Evolutionary conservation across 2,329 filamentous ascomycete species (phyloP).

Genomic region (Neofusicoccum sp.): DNA sequence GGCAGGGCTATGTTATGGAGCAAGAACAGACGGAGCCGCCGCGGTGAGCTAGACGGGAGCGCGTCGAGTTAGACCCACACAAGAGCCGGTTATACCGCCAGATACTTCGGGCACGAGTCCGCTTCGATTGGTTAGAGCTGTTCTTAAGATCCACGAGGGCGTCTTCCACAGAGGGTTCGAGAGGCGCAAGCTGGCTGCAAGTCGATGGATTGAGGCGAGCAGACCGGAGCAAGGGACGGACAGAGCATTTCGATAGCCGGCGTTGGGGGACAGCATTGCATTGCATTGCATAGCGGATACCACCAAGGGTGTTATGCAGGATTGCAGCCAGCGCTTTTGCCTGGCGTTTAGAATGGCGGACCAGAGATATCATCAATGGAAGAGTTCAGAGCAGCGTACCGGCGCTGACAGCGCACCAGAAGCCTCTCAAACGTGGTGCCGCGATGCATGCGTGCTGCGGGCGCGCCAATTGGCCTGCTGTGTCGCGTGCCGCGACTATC

Average conservation of each 20-base stretch:
- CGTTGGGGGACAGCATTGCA: conserved; percentile 18
- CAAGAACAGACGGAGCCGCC: background rate
- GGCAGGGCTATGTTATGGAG: conserved; percentile 57
- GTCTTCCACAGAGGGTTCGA: background rate
- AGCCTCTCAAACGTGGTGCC: background rate
- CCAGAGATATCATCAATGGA: conserved; percentile 6
- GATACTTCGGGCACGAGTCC: background rate
- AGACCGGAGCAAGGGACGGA: background rate
- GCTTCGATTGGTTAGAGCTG: conserved; percentile 4
- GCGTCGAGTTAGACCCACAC: background rate
- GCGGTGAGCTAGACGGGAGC: background rate
- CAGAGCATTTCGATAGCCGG: conserved; percentile 14
- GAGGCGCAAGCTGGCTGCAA: background rate
- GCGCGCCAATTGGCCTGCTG: conserved; percentile 2
- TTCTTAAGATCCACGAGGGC: background rate
- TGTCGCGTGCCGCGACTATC: conserved; percentile 12
- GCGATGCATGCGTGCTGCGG: background rate
- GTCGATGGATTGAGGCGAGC: background rate
- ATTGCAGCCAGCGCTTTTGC: conserved; percentile 11
- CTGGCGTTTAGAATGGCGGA: conserved; percentile 9
- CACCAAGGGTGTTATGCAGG: conserved; percentile 13
- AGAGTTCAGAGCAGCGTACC: background rate
- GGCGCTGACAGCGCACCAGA: conserved; percentile 2
- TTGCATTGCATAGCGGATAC: conserved; percentile 19
- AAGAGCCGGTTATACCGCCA: background rate